Percentiles rank a stretch among this genome's conserved stretches.
These are phyloP conservation scores for Daucus carota DNA, from an alignment of 129 eudicot species.

Conservation along the genomic window DNA sequence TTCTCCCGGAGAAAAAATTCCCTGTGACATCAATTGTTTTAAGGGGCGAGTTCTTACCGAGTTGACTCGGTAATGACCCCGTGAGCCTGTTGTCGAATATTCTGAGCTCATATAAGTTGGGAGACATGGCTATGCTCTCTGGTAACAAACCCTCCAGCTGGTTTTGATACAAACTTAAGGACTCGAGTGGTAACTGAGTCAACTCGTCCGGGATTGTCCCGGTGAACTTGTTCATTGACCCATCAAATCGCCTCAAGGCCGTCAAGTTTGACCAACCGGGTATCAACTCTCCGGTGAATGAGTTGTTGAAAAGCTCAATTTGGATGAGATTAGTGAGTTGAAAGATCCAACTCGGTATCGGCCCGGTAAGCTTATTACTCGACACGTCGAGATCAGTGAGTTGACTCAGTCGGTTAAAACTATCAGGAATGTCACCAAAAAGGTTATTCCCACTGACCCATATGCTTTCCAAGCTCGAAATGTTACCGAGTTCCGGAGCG, in stretches of 20 bases:
- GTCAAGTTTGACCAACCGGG: constrained; percentile 63
- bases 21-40: constrained; percentile 49
- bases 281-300: constrained; percentile 48
- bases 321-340: constrained; percentile 40
- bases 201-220: constrained; percentile 65
- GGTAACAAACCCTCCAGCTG: constrained; percentile 54
- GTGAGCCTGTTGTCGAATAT: constrained; percentile 41
- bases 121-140: constrained; percentile 45
- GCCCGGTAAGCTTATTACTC: constrained; percentile 41
- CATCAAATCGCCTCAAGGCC: constrained; percentile 48
- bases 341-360: constrained; percentile 35
- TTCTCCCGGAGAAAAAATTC: constrained; percentile 44
- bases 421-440: constrained; percentile 42
- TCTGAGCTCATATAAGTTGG: constrained; percentile 53
- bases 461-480: constrained; percentile 34
- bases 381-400: constrained; percentile 55
- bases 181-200: constrained; percentile 55
- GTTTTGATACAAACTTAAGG: constrained; percentile 50
- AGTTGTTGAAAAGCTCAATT: constrained; percentile 60
- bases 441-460: constrained; percentile 49
- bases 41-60: constrained; percentile 58
- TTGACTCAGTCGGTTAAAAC: constrained; percentile 25
- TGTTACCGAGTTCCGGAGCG: constrained; percentile 48
- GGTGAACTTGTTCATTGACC: constrained; percentile 45
- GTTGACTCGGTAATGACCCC: constrained; percentile 57